phyloP scores from a whole-genome alignment of 2,329 filamentous ascomycete genomes.

The Periglandula ipomoeae region DNA sequence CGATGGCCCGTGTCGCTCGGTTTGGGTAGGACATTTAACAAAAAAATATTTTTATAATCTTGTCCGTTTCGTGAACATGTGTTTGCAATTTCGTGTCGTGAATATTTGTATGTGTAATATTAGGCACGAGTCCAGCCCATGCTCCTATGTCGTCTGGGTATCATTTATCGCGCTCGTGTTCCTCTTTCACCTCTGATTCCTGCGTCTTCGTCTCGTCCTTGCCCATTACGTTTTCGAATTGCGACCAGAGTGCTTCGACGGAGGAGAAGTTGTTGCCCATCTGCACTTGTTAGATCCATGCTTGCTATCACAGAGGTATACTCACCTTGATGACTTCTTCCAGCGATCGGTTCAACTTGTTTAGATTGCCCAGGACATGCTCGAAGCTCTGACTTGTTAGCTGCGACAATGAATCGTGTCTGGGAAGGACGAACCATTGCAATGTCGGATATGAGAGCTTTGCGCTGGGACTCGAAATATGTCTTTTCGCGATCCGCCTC shows the following conservation, averaged over 20 bases:
- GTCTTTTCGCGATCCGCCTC: constrained; percentile 34
- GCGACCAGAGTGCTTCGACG: constrained; percentile 92
- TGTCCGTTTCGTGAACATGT: not conserved
- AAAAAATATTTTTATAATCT: constrained; percentile 14
- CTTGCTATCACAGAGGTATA: constrained; percentile 8
- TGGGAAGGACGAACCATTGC: constrained; percentile 44
- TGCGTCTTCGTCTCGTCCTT: constrained; percentile 32
- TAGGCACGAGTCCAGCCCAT: not conserved
- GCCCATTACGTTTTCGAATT: constrained; percentile 94
- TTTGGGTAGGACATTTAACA: constrained; percentile 15
- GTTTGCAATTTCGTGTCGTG: no score
- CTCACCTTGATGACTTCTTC: constrained; percentile 82
- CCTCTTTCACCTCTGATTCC: constrained; percentile 16
- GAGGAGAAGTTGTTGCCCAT: constrained; percentile 96
- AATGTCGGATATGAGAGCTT: constrained; percentile 62
- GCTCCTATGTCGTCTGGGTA: not conserved
- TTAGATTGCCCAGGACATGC: constrained; percentile 89
- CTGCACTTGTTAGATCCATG: constrained; percentile 27
- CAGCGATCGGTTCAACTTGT: constrained; percentile 84
- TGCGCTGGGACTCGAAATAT: constrained; percentile 70
- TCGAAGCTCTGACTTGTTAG: constrained; percentile 56
- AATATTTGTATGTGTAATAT: no score
- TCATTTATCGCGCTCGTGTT: constrained; percentile 8
- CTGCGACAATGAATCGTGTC: not conserved
- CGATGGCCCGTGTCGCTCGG: constrained; percentile 7